A percentile compares a stretch with the other conserved stretches of the same genome.
phyloP scores from a whole-genome alignment of 805 yeast genomes.

The fission yeast (Schizosaccharomyces pombe) region ASM294v3 CU329670.1:680501-681000 shows the following conservation, averaged over 20 bases:
- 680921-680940: neutral
- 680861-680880: no score
- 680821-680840: no score
- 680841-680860: no score
- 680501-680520: neutral
- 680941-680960: neutral
- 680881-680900: no score
- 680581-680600: neutral
- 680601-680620: neutral
- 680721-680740: neutral
- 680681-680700: neutral
- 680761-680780: neutral
- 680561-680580: neutral
- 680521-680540: neutral
- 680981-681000: neutral
- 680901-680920: neutral
- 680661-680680: neutral
- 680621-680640: neutral
- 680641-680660: neutral
- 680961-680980: neutral
- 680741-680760: neutral
- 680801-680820: neutral
- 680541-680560: neutral
- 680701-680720: neutral
- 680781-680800: neutral